phyloP scores from a whole-genome alignment of 2,329 filamentous ascomycete genomes.

The Ploettnerulaceae sp. region DNA sequence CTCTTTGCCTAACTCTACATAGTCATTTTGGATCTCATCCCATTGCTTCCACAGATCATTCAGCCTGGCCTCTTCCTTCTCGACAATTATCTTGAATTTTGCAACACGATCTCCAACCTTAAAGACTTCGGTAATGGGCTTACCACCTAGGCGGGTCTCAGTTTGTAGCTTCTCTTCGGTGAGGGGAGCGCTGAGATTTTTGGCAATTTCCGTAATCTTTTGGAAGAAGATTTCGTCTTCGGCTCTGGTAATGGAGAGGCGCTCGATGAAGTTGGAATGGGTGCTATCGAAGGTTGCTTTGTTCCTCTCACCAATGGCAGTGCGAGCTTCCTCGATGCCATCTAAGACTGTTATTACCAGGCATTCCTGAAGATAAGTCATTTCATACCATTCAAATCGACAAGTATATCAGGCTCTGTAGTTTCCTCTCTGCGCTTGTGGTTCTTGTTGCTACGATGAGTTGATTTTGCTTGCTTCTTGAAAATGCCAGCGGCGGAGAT shows the following conservation, averaged over 20 bases:
- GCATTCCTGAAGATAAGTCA: background rate
- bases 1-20: slow-evolving; percentile 23
- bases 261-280: slow-evolving; percentile 13
- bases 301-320: slow-evolving; percentile 8
- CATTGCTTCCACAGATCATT: slow-evolving; percentile 29
- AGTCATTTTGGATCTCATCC: slow-evolving; percentile 29
- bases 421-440: slow-evolving; percentile 14
- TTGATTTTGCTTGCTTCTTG: slow-evolving; percentile 18
- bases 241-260: slow-evolving; percentile 3
- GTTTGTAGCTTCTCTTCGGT: slow-evolving; percentile 23
- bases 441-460: slow-evolving; percentile 12
- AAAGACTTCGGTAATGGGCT: slow-evolving; percentile 13
- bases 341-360: slow-evolving; percentile 16
- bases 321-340: slow-evolving; percentile 21
- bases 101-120: slow-evolving; percentile 26
- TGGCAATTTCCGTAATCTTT: background rate
- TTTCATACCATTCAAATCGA: slow-evolving; percentile 15
- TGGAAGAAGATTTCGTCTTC: slow-evolving; percentile 21
- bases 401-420: slow-evolving; percentile 13
- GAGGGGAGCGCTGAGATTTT: slow-evolving; percentile 19
- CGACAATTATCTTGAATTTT: slow-evolving; percentile 20
- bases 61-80: slow-evolving; percentile 23
- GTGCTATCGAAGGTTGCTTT: slow-evolving; percentile 19
- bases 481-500: slow-evolving; percentile 24
- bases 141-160: slow-evolving; percentile 16